These are phyloP conservation scores for Kodamaea sp. DNA, from an alignment of 1,139 yeast species.

Conservation along the genomic window DNA sequence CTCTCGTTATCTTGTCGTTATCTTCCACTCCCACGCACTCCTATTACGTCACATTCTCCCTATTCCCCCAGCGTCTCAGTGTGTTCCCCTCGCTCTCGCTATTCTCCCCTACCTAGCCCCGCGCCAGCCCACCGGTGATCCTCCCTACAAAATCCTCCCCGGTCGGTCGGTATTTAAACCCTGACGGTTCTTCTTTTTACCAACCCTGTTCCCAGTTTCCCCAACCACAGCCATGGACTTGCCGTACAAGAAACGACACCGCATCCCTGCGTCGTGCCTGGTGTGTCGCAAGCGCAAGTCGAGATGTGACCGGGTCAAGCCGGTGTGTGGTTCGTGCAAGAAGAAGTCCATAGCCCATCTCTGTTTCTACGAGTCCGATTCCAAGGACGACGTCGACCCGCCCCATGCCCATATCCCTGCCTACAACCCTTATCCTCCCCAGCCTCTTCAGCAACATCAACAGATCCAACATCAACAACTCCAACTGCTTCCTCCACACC, in stretches of 20 bases:
- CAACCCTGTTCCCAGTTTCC: not conserved
- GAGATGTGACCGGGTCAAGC: conserved; percentile 62
- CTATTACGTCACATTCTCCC: no score
- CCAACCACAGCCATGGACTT: conserved; percentile 7
- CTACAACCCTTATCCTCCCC: not conserved
- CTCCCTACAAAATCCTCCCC: not conserved
- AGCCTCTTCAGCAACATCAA: conserved; percentile 2
- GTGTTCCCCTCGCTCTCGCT: not conserved
- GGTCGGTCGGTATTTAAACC: no score
- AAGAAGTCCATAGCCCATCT: conserved; percentile 74
- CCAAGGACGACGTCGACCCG: conserved; percentile 6
- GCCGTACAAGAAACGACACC: conserved; percentile 40
- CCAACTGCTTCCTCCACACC: not conserved
- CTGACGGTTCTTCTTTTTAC: no score
- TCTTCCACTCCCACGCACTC: no score
- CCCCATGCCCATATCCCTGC: not conserved
- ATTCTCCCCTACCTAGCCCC: not conserved
- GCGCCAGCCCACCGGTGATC: not conserved
- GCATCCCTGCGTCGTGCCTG: conserved; percentile 48
- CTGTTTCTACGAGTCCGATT: conserved; percentile 57
- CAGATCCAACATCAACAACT: conserved; percentile 4
- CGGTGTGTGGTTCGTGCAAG: conserved; percentile 72
- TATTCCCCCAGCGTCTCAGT: not conserved
- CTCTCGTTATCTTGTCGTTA: no score
- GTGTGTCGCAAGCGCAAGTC: conserved; percentile 50